These are phyloP conservation scores for Tetrapisispora taiwanensis DNA, from an alignment of 805 yeast genomes.

Conservation along the genomic window DNA sequence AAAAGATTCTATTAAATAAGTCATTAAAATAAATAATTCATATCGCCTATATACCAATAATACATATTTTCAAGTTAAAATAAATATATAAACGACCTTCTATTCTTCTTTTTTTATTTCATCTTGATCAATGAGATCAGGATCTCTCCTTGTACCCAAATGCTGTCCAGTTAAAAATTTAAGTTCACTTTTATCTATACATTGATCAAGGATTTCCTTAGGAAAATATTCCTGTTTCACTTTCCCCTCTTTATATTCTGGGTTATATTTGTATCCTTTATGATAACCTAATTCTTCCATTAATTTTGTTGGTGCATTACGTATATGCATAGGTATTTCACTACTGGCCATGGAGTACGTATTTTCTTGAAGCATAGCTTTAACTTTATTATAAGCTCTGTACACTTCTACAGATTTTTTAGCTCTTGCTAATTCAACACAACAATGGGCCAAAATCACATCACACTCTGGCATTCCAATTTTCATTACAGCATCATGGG, in stretches of 20 bases:
- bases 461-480: conserved; percentile 95
- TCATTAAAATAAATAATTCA: not conserved
- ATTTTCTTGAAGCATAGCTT: conserved; percentile 45
- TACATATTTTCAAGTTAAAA: too few relatives aligned
- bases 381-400: conserved; percentile 66
- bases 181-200: conserved; percentile 25
- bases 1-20: conserved; percentile 19
- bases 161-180: conserved; percentile 45
- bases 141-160: conserved; percentile 40
- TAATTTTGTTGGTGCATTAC: conserved; percentile 89
- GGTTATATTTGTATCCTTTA: conserved; percentile 80
- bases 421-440: conserved; percentile 79
- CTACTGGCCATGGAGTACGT: conserved; percentile 41
- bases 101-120: not conserved
- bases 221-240: conserved; percentile 76
- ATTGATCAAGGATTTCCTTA: conserved; percentile 32
- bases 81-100: too few relatives aligned
- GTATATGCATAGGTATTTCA: conserved; percentile 58
- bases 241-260: conserved; percentile 60
- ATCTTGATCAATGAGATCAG: conserved; percentile 26
- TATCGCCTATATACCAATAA: too few relatives aligned
- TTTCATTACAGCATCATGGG: conserved; percentile 79
- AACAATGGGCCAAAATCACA: conserved; percentile 80
- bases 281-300: conserved; percentile 88
- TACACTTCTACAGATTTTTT: conserved; percentile 81